Evolutionary conservation across 2,329 filamentous ascomycete genomes (phyloP).

Genomic region (Amauroascus verrucosus): DNA sequence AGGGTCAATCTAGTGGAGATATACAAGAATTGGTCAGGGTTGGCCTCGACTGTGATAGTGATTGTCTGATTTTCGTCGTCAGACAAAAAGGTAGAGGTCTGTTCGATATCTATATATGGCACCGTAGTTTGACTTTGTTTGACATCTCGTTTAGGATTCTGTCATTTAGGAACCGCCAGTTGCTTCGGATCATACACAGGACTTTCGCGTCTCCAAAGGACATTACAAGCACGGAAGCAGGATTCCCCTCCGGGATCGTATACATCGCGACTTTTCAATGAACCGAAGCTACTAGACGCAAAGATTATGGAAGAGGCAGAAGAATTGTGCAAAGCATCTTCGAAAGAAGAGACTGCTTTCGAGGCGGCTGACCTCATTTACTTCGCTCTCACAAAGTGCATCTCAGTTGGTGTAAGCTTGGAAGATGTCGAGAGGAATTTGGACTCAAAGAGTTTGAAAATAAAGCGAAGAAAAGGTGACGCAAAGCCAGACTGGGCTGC

Average conservation of each 20-base stretch:
- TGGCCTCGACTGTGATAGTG: conserved; percentile 83
- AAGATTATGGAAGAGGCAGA: conserved; percentile 99
- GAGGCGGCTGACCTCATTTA: conserved; percentile 94
- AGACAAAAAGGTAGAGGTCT: conserved; percentile 68
- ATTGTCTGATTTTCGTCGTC: conserved; percentile 83
- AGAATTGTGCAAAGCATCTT: conserved; percentile 79
- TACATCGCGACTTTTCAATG: conserved; percentile 83
- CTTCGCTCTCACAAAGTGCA: conserved; percentile 84
- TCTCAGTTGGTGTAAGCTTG: conserved; percentile 71
- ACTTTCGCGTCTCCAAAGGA: conserved; percentile 76
- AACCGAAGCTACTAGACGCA: conserved; percentile 75
- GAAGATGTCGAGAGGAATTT: conserved; percentile 87
- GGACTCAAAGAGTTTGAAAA: conserved; percentile 89
- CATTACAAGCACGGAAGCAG: conserved; percentile 66
- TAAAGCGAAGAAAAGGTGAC: conserved; percentile 84
- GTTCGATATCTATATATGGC: conserved; percentile 14
- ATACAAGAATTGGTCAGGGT: conserved; percentile 80
- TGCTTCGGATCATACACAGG: conserved; percentile 84
- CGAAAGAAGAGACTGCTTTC: conserved; percentile 75
- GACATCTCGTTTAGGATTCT: conserved; percentile 54
- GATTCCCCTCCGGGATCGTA: conserved; percentile 85
- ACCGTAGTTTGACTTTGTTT: conserved; percentile 15
- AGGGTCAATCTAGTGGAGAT: conserved; percentile 88
- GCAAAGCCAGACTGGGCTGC: conserved; percentile 88
- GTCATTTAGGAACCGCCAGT: conserved; percentile 80